A percentile compares a stretch with the other conserved stretches of the same genome.
phyloP scores from a whole-genome alignment of 1,284 basidiomycete species.

The Trametes sp. region DNA sequence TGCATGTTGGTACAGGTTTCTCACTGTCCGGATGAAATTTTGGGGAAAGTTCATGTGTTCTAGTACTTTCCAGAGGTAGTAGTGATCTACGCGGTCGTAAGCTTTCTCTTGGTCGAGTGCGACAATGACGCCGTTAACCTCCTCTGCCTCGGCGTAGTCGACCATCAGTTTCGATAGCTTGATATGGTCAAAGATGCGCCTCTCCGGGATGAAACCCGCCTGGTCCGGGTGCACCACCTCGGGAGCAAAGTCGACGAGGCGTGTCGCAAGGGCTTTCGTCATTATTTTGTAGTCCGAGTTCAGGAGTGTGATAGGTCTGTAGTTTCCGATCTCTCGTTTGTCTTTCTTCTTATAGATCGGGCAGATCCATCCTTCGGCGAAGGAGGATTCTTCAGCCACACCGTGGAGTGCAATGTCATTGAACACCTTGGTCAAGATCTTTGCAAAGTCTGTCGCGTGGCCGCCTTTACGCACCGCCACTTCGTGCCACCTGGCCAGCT shows the following conservation, averaged over 20 bases:
- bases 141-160: no score
- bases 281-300: conserved; percentile 43
- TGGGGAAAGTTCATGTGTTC: neutral
- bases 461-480: neutral
- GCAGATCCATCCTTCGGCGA: conserved; percentile 44
- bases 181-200: conserved; percentile 36
- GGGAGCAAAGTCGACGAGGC: conserved; percentile 22
- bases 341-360: conserved; percentile 46
- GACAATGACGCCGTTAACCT: no score
- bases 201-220: conserved; percentile 39
- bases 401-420: conserved; percentile 2
- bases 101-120: no score
- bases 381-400: conserved; percentile 13
- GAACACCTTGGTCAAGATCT: neutral
- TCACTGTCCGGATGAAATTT: neutral
- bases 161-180: conserved; percentile 20
- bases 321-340: conserved; percentile 36
- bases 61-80: neutral
- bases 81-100: neutral
- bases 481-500: neutral
- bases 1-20: neutral
- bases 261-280: conserved; percentile 33
- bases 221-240: conserved; percentile 35
- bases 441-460: neutral
- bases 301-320: conserved; percentile 43